Percentiles rank a stretch among this genome's conserved stretches.
Evolutionary conservation across 164 flowering plant genomes (phyloP).

Genomic region (Annona cherimola): DNA sequence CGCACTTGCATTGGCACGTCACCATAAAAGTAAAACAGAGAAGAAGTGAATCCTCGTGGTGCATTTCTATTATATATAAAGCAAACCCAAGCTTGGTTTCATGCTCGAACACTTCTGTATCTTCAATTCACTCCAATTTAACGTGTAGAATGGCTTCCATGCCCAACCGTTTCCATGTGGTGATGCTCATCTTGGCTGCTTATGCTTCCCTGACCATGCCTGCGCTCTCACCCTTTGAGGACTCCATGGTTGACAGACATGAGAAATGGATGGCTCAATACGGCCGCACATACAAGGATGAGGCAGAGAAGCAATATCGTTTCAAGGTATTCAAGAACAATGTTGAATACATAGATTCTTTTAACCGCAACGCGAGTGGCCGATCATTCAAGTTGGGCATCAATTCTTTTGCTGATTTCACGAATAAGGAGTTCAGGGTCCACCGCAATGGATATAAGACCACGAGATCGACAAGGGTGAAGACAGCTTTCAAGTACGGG

Average conservation of each 20-base stretch:
- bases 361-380: not conserved
- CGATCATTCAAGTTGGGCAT: slow-evolving; percentile 2
- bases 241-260: not conserved
- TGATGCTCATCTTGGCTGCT: not conserved
- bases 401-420: slow-evolving; percentile 5
- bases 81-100: not conserved
- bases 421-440: slow-evolving; percentile 12
- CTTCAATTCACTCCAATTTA: not conserved
- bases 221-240: not conserved
- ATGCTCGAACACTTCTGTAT: not conserved
- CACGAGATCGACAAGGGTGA: not conserved
- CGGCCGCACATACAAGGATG: not conserved
- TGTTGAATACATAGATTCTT: slow-evolving; percentile 3
- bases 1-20: too few relatives aligned
- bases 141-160: not conserved
- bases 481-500: slow-evolving; percentile 11
- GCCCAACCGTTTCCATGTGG: not conserved
- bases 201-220: slow-evolving; percentile 11
- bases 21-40: not conserved
- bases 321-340: slow-evolving; percentile 1
- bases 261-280: slow-evolving; percentile 2
- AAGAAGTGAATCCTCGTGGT: not conserved
- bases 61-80: not conserved
- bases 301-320: not conserved
- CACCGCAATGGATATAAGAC: not conserved